Evolutionary conservation across 1,284 basidiomycete genomes (phyloP), one percentile per base, ranked within the genome.

Genomic region (Leucoagaricus sp.): DNA sequence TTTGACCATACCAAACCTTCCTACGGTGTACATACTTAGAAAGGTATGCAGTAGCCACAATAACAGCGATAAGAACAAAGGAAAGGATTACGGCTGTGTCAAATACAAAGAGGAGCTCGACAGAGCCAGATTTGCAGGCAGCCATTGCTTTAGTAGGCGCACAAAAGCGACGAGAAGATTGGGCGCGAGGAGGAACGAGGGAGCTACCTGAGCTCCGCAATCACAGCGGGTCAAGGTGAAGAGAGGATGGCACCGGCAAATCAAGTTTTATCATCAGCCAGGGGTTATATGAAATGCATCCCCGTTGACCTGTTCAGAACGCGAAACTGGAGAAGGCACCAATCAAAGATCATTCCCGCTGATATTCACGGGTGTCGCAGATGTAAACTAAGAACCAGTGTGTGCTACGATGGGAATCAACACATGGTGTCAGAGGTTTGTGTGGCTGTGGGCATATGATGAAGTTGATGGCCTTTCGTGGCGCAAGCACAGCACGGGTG

Each of bases 1-100:
- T 50, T 25, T 50, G 54, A 12, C 54, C 54, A 23, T 56, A 56
- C 54, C 54, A 56, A 7, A 49, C 47, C 25, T 17, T 50, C 12
- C 36, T 21, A 9, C 47, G 40, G 8, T 25, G 48, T 3, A 56
- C 54, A 26, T 56, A 50, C 41, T 44, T 44, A 9, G 54, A 56
- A 29, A 44, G 38, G 31, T 45, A 50, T 17, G 48, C 54, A 36
- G 54, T 56, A 28, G 41, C 40, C 4, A 50, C 31, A 25, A 56
- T 45, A 17, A 31, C 12, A 4, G 17, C 33, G 15, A 56, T 49
- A 15, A 56, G 26, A 15, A 50, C n/a, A 23, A 56, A n/a, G 9
- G 54, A 56, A 4, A 56, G 54, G 17, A 56, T n/a, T 6, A 48
- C 45, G 12, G 28, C 29, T 6, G 48, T 33, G 40, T 56, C 41